Base-by-base conservation (phyloP, 2,329 filamentous ascomycete species). In the Aspergillus oerlinghausenensis region DNA sequence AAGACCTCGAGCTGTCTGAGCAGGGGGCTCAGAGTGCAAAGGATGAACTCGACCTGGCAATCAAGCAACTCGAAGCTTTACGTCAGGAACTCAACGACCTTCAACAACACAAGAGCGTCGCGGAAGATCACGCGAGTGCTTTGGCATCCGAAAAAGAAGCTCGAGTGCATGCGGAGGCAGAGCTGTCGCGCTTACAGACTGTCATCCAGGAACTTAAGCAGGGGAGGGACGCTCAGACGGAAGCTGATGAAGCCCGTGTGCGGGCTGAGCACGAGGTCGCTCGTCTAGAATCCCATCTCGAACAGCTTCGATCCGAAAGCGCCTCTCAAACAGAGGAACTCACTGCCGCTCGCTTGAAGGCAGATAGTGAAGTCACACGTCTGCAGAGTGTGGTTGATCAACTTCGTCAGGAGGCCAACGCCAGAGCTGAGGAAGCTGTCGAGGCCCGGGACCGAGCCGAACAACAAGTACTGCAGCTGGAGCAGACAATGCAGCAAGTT, bases 161-260 rank as follows among this genome's bases (percentile, higher is more conserved):
- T 60, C 48, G 62, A 55, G 50, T 52, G 45, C 48, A 57, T 55
- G 49, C 60, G 38, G 70, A 74, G 55, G 65, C 67, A 4, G 65
- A 70, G 52, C 59, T 58, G 8, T 23, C 53, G 9, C 58, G 56
- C 29, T 38, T 62, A 42, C 52, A 80, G 50, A 79, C 82, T 14
- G 81, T 86, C 65, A 70, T 88, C 4, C 79, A 83, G 38, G 70
- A 68, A 11, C 62, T 70, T 2, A 63, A 71, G 35, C 60, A 61
- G 17, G 60, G 73, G 26, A 63, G 72, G 2, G 63, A 65, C 1
- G 48, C 68, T 64, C 11, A 55, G 26, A 32, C 21, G 25, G 56
- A 60, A 38, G 55, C 57, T 11, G 52, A 52, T 26, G 58, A 61
- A 51, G 59, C 62, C 29, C 62, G 62, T 2, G 54, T 58, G 9